A percentile compares a stretch with the other conserved stretches of the same genome.
Conservation (phyloP, 2,329 filamentous ascomycete species). For the Aspergillus amoenus region DNA sequence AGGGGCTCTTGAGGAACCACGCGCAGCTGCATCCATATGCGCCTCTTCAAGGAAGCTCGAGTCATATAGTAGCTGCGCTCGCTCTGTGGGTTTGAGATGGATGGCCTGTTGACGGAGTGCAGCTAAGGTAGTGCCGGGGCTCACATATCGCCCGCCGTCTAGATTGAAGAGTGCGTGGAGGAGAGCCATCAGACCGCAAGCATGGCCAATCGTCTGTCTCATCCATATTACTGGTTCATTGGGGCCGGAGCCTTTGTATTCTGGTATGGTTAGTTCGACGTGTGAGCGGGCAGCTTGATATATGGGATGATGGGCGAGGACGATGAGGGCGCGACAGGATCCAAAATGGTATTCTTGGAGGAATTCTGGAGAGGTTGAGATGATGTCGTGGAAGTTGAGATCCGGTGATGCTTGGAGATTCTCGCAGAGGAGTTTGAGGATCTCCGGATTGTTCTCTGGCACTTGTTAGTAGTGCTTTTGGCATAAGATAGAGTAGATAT, state of each 20-base stretch:
- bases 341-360: background rate
- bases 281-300: conserved; percentile 6
- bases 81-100: conserved; percentile 43
- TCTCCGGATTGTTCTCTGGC: conserved; percentile 16
- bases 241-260: conserved; percentile 49
- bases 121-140: conserved; percentile 45
- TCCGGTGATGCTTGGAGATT: conserved; percentile 7
- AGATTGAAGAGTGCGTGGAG: conserved; percentile 57
- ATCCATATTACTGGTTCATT: conserved; percentile 59
- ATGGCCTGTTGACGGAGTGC: conserved; percentile 45
- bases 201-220: conserved; percentile 58
- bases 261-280: background rate
- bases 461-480: background rate
- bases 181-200: conserved; percentile 59
- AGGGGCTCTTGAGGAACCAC: conserved; percentile 5
- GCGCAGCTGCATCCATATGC: conserved; percentile 16
- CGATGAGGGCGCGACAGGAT: conserved; percentile 1
- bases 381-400: conserved; percentile 13
- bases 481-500: background rate
- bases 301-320: conserved; percentile 4
- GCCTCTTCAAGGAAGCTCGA: conserved; percentile 25
- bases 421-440: conserved; percentile 10
- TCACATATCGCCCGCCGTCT: conserved; percentile 40
- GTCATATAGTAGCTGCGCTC: conserved; percentile 55
- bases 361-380: conserved; percentile 2